phyloP scores from a whole-genome alignment of 345 rosid genomes.

The Citrus reticulata region DNA sequence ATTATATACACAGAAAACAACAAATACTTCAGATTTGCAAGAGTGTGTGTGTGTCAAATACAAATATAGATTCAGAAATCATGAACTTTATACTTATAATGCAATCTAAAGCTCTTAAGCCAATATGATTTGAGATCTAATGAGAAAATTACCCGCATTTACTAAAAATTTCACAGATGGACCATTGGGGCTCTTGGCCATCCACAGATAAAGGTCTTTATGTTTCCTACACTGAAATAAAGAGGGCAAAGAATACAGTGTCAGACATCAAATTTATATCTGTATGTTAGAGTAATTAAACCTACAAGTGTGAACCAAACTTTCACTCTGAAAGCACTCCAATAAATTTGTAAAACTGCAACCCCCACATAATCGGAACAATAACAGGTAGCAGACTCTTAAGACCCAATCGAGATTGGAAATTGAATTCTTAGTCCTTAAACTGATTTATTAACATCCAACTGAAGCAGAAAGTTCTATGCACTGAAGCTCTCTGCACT shows the following conservation, averaged over 20 bases:
- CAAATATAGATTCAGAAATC: not conserved
- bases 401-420: not conserved
- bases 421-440: not conserved
- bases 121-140: not conserved
- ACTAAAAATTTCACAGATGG: slow-evolving; percentile 96
- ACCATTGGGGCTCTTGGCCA: slow-evolving; percentile 77
- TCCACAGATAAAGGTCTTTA: slow-evolving; percentile 90
- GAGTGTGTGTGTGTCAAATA: not conserved
- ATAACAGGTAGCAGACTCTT: not conserved
- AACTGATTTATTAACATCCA: not conserved
- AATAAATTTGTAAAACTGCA: not conserved
- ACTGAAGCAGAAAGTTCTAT: not conserved
- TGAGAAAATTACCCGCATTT: slow-evolving; percentile 68
- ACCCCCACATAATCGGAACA: not conserved
- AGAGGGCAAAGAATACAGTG: not conserved
- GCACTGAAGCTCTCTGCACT: not conserved
- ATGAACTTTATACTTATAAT: not conserved
- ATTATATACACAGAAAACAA: too few relatives aligned
- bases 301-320: not conserved
- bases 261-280: not conserved
- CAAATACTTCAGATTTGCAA: not conserved
- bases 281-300: not conserved
- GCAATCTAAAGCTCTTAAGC: not conserved
- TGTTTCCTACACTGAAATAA: slow-evolving; percentile 84
- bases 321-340: not conserved